Evolutionary conservation across 768 basidiomycete species (phyloP), one percentile per base, ranked within the genome.

Genomic region (Neoboletus brunneissimus): DNA sequence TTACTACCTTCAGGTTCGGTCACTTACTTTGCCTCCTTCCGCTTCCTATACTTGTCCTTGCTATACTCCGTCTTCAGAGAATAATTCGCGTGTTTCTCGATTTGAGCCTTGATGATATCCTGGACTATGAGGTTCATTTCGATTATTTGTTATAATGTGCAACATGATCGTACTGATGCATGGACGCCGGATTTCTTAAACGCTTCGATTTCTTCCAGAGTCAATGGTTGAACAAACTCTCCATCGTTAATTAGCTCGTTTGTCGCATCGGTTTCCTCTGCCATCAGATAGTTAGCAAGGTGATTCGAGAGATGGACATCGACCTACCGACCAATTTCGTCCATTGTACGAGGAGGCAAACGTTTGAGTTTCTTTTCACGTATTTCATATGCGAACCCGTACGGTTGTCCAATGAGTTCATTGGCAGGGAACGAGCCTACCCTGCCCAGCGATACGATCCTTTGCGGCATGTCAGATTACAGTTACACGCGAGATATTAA

Each of bases 21-120:
- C 16, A 70, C 86, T 62, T 67, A 96, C 95, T 98, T 99, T 54
- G 91, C 94, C 75, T 95, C 92, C 72, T 99, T 99, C 38, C 93
- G 81, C 71, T 95, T 96, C 71, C 84, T 89, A 74, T 98, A 99
- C 70, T 99, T 99, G 67, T 98, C 95, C 73, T 99, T 98, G 73
- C 91, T 94, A 72, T 95, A 98, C 72, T 96, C 97, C 1, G 95
- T 98, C 74, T 98, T 98, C 48, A 98, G 77, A 12, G 86, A 85
- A 70, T 90, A 99, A 64, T 91, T 90, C 31, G 90, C 87, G 65
- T 98, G 96, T 65, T 87, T 84, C 64, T 92, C 93, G 46, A 98
- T 96, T 72, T 98, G 96, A 70, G 80, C 87, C 67, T 90, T 87
- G 68, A 98, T 96, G 51, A 99, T 98, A 65, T 98, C 95, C 88